These are phyloP conservation scores for Hydrangea macrophylla DNA, from an alignment of 148 eudicot species.

Conservation along the genomic window DNA sequence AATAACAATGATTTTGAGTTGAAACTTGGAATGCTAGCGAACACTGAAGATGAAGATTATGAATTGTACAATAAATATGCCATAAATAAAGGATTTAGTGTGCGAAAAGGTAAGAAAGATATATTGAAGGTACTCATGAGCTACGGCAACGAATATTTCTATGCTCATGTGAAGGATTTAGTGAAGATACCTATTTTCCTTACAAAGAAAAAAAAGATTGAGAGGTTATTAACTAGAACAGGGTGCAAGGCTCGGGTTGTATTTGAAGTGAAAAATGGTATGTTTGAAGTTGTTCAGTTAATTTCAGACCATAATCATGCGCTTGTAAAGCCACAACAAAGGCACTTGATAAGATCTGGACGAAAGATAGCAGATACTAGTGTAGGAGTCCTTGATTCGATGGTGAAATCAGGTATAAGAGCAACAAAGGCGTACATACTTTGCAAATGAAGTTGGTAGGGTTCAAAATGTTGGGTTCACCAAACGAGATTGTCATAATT, in stretches of 20 bases:
- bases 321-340: not conserved
- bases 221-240: not conserved
- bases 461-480: constrained; percentile 1
- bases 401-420: not conserved
- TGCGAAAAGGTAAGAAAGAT: not conserved
- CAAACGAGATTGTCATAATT: not conserved
- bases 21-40: no score
- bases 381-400: not conserved
- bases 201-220: not conserved
- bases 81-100: not conserved
- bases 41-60: not conserved
- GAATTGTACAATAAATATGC: not conserved
- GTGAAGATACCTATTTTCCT: no score
- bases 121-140: no score
- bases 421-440: not conserved
- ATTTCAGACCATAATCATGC: constrained; percentile 1
- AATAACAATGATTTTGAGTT: no score
- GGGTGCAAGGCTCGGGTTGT: not conserved
- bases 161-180: no score
- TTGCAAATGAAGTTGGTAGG: not conserved
- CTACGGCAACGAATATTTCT: not conserved
- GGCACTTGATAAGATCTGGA: not conserved
- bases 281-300: not conserved
- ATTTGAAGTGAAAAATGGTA: not conserved
- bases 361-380: constrained; percentile 2